Evolutionary conservation across 139 green algal genomes (phyloP), one percentile per base, ranked within the genome.

Genomic region (Penium margaritaceum): DNA sequence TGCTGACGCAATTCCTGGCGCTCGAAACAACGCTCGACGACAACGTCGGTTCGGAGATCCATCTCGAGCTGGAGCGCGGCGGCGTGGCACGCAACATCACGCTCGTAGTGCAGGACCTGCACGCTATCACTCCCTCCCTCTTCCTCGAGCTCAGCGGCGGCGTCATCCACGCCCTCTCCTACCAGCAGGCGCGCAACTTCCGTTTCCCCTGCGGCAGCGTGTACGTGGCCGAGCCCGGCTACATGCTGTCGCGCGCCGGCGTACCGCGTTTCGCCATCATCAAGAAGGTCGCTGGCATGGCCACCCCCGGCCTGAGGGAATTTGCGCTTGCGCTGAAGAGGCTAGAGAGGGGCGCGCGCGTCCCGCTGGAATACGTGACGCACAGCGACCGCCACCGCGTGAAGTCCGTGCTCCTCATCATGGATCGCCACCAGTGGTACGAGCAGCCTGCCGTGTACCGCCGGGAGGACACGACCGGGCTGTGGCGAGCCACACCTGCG

Each of bases 151-250:
- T 95, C 24, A 84, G 69, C 21, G 91, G 89, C 9, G 88, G 85
- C 36, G 75, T 73, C 1, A 64, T 96, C 29, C 90, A 96, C 68
- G 82, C 85, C 9, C 86, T 96, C 3, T 87, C 71, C 73, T 96
- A 96, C 84, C 91, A 96, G 85, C 88, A 91, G 74, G 78, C 78
- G 36, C 66, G 78, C 39, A 95, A 95, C 85, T 88, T 91, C 81
- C 75, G 74, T 3, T 65, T 83, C 14, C 57, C 9, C 55, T 85
- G 67, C 0, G 70, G 66, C 30, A 79, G 87, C 78, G 87, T 95
- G 7, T 95, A 95, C 57, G 87, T 96, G 24, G 88, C 91, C 30
- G 90, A 96, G 64, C 79, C 87, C 2, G 87, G 81, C 38, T 84
- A 84, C 72, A 73, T 78, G 63, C 73, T 85, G 0, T 66, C 85